Conservation (phyloP, 2,329 filamentous ascomycete genomes). For the Neopestalotiopsis sp. region DNA sequence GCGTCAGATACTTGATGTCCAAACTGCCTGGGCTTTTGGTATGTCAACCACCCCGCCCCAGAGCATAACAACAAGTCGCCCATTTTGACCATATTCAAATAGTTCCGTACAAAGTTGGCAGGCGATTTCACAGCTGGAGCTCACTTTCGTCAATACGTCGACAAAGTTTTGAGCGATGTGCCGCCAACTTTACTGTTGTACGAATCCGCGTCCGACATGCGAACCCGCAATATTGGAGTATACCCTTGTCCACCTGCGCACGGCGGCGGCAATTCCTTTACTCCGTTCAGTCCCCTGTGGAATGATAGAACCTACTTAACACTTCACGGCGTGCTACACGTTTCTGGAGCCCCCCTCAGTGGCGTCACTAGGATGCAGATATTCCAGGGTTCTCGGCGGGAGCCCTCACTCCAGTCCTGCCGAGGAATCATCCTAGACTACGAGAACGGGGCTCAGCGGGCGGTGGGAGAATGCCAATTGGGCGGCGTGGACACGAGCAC, state of each 20-base stretch:
- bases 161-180: conserved; percentile 3
- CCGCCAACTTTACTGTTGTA: conserved; percentile 9
- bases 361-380: background rate
- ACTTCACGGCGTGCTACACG: background rate
- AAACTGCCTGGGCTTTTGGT: conserved; percentile 17
- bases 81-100: background rate
- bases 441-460: conserved; percentile 17
- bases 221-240: conserved; percentile 2
- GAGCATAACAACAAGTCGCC: background rate
- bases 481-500: conserved; percentile 1
- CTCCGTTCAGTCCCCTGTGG: background rate
- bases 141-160: background rate
- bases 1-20: too few species aligned
- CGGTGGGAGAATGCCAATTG: conserved; percentile 11
- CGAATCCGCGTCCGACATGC: background rate
- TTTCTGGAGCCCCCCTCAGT: background rate
- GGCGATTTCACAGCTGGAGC: conserved; percentile 7
- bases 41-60: background rate
- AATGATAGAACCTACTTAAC: background rate
- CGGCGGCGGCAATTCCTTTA: background rate
- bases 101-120: conserved; percentile 15
- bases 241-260: background rate
- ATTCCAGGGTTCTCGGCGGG: background rate
- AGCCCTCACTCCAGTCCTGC: background rate
- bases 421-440: conserved; percentile 12